Base-by-base conservation (phyloP, 495 filamentous ascomycete species). In the Acidomyces sp. region DNA sequence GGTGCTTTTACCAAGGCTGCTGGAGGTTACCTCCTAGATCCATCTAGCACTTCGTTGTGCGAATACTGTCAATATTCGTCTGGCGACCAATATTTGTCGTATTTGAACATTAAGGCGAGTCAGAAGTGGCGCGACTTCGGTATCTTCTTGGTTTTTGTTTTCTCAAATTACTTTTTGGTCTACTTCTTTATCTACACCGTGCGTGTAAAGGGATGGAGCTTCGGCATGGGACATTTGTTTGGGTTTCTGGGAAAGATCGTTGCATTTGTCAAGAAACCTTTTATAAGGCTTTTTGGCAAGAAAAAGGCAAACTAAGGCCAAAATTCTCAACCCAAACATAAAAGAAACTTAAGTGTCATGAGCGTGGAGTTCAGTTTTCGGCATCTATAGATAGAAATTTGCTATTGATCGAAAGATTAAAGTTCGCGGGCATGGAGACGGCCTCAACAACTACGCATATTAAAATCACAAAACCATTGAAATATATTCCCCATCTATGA, bases 121-220 rank as follows among this genome's bases (percentile, higher is more conserved):
- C 66, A 80, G 22, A 80, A 81, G 63, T 85, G 81, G 80, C 55
- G 69, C 31, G 71, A 85, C 54, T 82, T 85, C 52, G 84, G 81
- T 2, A 80, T 88, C 40, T 86, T 86, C 64, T 37, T 83, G 24
- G 74, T 69, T 1, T 87, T 86, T 59, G 77, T 77, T 21, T 66
- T 86, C 16, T 75, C 71, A 38, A 88, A 88, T 52, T 88, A 78
- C 76, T 54, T 63, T 27, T 65, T 88, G 32, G 78, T 92, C 0
- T 88, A 86, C 58, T 87, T 92, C 64, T 84, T 92, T 45, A 72
- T 88, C 38, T 90, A 82, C 56, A 80, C 78, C 1, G 73, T 85
- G 3, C 66, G 82, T 13, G 71, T 90, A 33, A 69, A 70, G 45
- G 71, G 77, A 5, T 85, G 78, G 80, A 71, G 62, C 7, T 86